Base-by-base conservation (phyloP, 78 protist species). In the Dictyostelium capitatum region DNA sequence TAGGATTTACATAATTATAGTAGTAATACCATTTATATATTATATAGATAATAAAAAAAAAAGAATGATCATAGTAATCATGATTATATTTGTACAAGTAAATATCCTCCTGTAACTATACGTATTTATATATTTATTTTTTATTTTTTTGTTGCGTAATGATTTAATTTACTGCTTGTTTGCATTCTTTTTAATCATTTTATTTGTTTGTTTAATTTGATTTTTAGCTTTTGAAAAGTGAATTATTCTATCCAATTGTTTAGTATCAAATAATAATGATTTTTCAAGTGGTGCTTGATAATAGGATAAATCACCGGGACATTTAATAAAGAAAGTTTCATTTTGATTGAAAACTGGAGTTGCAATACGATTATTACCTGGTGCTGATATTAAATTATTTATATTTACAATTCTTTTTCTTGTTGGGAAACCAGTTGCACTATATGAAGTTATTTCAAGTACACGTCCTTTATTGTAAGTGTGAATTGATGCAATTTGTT, bases 381-480 rank as follows among this genome's bases (percentile, higher is more conserved):
- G 3, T 6, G 81, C 11, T 14, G 64, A 43, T 4, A 48, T 48
- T 43, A 75, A 9, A 41, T 48, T 75, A 25, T 75, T 48, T 14
- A 75, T 11, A 4, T 51, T 75, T 8, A 75, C 0, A 75, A 48
- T 25, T 75, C 81, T 43, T 48, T 75, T 75, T 41, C 48, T 28
- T 12, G 56, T 75, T 75, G 81, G 81, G 4, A 48, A 25, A 25
- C 81, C 81, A 43, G 30, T 48, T 14, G 14, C 0, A 14, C 41
- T n/a, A 30, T 75, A 75, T n/a, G 81, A 48, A 23, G 81, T 75
- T 19, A 75, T n/a, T 50, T 75, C 64, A 50, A 75, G 23, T 12
- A 75, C 62, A 41, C 81, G 48, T 23, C 81, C 81, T n/a, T 75
- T 75, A 15, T 75, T 75, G 10, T 25, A 48, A 8, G 81, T 75